Conservation (phyloP, 805 yeast genomes). For the Metschnikowia henanensis region DNA sequence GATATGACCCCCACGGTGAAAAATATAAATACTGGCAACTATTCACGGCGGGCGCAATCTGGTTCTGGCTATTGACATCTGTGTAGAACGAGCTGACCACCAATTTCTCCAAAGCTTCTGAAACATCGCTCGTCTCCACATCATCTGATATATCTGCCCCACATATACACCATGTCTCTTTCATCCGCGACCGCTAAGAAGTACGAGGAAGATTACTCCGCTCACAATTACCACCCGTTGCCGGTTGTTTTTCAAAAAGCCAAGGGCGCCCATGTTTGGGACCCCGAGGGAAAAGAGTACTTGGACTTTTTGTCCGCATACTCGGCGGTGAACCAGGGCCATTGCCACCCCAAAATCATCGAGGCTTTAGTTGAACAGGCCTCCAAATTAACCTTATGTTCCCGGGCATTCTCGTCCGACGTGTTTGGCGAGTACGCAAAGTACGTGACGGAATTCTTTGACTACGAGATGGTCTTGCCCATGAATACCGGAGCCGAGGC, state of each 20-base stretch:
- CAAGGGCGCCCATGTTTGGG: constrained; percentile 93
- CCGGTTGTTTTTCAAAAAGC: constrained; percentile 93
- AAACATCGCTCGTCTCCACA: no score
- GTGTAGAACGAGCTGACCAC: no score
- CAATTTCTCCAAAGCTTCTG: no score
- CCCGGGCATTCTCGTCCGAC: constrained; percentile 91
- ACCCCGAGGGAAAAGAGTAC: constrained; percentile 94
- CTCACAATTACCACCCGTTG: constrained; percentile 95
- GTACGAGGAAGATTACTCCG: constrained; percentile 80
- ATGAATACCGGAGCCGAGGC: constrained; percentile 99
- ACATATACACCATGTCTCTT: constrained; percentile 24
- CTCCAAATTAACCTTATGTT: constrained; percentile 75
- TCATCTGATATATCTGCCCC: no score
- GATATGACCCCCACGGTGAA: constrained; percentile 12
- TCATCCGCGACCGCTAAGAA: constrained; percentile 65
- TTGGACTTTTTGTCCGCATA: constrained; percentile 92
- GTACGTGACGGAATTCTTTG: constrained; percentile 83
- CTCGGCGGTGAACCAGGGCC: constrained; percentile 98
- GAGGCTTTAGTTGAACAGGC: constrained; percentile 88
- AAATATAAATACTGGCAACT: constrained; percentile 8
- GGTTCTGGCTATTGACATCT: no score
- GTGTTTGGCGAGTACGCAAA: constrained; percentile 86
- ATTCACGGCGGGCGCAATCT: not conserved
- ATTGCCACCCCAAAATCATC: constrained; percentile 92
- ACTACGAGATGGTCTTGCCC: constrained; percentile 91